Evolutionary conservation across 805 yeast species (phyloP).

Genomic region (Candida methanosorbosa): DNA sequence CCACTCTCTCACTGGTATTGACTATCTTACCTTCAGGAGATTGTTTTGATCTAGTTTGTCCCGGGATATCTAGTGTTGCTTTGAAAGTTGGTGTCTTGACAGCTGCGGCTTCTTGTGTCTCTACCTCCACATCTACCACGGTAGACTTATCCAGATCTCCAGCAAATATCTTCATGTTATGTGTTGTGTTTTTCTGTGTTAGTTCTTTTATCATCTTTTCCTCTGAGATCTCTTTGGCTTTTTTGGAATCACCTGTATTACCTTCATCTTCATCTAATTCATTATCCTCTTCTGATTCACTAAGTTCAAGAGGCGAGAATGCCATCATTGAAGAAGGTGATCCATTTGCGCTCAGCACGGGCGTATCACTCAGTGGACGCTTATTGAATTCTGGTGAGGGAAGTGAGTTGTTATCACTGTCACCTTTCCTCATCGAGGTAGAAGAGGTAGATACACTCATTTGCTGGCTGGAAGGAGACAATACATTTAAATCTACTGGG

Average conservation of each 20-base stretch:
- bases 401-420: not conserved
- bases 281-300: constrained; percentile 19
- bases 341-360: constrained; percentile 46
- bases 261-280: constrained; percentile 8
- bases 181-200: constrained; percentile 18
- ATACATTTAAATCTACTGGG: too few species aligned
- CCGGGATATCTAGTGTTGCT: constrained; percentile 87
- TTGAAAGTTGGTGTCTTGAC: constrained; percentile 3
- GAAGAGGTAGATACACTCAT: too few species aligned
- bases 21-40: constrained; percentile 70
- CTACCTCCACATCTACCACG: too few species aligned
- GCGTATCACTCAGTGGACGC: constrained; percentile 71
- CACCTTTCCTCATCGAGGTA: not conserved
- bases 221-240: constrained; percentile 7
- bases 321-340: constrained; percentile 35
- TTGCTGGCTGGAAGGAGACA: too few species aligned
- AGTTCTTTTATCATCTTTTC: constrained; percentile 5
- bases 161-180: constrained; percentile 15
- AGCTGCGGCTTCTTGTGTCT: constrained; percentile 1
- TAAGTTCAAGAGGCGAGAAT: constrained; percentile 15
- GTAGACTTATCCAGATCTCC: too few species aligned
- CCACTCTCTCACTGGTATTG: constrained; percentile 57
- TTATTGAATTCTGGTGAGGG: constrained; percentile 52
- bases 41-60: constrained; percentile 72
- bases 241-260: not conserved